These are phyloP conservation scores for Salix dunnii DNA, from an alignment of 345 rosid species.

Conservation along the genomic window DNA sequence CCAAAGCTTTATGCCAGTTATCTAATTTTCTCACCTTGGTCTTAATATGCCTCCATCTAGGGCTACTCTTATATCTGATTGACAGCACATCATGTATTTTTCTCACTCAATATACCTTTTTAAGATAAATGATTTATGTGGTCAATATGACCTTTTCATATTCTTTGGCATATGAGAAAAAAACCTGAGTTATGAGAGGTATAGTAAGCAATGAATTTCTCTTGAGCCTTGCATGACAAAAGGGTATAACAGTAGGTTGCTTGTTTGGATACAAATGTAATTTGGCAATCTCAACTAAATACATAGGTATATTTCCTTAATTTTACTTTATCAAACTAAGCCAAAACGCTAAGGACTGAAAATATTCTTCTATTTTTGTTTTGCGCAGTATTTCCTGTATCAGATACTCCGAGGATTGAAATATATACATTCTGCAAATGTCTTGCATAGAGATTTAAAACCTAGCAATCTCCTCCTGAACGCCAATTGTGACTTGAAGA, in stretches of 20 bases:
- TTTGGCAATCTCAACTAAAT: slow-evolving; percentile 1
- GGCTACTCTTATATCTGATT: background rate
- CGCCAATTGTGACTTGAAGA: slow-evolving; percentile 73
- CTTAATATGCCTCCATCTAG: background rate
- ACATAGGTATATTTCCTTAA: background rate
- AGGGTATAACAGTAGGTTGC: background rate
- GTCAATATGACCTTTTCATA: background rate
- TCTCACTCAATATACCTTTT: background rate
- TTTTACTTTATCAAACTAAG: background rate
- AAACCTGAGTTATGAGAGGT: background rate
- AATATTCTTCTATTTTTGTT: slow-evolving; percentile 7
- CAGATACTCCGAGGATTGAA: slow-evolving; percentile 90
- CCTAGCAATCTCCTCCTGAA: slow-evolving; percentile 85
- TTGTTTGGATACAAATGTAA: background rate
- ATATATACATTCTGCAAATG: slow-evolving; percentile 91
- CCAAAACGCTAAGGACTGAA: background rate
- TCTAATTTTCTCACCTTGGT: background rate
- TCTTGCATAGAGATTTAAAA: slow-evolving; percentile 89
- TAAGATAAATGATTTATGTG: background rate
- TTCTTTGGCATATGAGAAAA: background rate
- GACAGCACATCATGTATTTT: background rate
- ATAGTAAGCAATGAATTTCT: background rate
- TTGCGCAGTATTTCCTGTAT: slow-evolving; percentile 88
- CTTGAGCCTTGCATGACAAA: background rate
- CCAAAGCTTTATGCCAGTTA: background rate